A percentile compares a stretch with the other conserved stretches of the same genome.
phyloP scores from a whole-genome alignment of 1,284 basidiomycete species.

The Schizophyllum commune region DNA sequence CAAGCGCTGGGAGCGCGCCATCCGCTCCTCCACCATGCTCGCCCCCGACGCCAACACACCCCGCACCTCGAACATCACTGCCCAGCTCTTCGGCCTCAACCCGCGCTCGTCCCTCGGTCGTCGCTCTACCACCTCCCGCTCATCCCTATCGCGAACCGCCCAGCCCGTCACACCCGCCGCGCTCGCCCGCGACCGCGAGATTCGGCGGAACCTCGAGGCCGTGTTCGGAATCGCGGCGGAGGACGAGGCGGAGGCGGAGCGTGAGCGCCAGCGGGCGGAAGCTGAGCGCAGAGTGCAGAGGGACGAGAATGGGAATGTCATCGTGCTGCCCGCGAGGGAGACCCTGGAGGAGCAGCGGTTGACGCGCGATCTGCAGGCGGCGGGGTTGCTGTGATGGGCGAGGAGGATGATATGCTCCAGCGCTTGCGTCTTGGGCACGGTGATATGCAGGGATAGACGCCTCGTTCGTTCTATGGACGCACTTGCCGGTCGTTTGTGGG shows the following conservation, averaged over 20 bases:
- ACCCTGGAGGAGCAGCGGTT: constrained; percentile 38
- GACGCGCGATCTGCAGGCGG: constrained; percentile 41
- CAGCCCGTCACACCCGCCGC: constrained; percentile 13
- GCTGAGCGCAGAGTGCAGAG: neutral
- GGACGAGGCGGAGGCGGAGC: constrained; percentile 6
- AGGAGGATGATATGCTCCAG: neutral
- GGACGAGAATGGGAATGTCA: constrained; percentile 18
- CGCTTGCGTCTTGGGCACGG: neutral
- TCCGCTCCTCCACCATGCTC: constrained; percentile 10
- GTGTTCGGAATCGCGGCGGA: constrained; percentile 15
- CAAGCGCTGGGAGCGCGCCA: constrained; percentile 18
- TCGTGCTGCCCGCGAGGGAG: constrained; percentile 22
- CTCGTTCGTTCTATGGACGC: neutral
- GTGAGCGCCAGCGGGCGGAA: neutral
- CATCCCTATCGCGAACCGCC: too few relatives aligned
- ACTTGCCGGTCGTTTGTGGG: neutral
- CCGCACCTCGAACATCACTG: too few relatives aligned
- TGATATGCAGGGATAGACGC: neutral
- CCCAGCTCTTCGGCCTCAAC: too few relatives aligned
- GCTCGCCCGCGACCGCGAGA: constrained; percentile 13
- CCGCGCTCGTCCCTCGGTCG: too few relatives aligned
- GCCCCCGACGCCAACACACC: too few relatives aligned
- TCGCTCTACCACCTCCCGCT: too few relatives aligned
- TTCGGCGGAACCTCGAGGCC: constrained; percentile 15
- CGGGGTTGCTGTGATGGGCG: constrained; percentile 37